Evolutionary conservation across 371 early-diverging fungal genomes (phyloP).

Genomic region (Chytridium lagenaria): DNA sequence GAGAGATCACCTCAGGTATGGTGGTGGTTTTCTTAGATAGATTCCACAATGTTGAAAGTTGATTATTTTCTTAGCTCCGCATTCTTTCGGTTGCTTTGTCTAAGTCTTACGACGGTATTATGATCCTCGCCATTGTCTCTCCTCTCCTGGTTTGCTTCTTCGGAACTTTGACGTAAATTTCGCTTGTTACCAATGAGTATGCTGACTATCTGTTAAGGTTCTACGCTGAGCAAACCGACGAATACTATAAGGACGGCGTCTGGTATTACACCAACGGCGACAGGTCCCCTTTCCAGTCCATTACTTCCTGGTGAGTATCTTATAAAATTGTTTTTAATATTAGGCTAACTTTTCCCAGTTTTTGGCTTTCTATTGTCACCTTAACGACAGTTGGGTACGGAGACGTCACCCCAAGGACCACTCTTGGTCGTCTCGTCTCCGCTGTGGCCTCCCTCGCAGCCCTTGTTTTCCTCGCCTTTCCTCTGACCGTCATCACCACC

Average conservation of each 20-base stretch:
- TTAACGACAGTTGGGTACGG: conserved; percentile 83
- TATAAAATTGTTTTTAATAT: too few species aligned
- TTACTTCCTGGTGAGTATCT: conserved; percentile 1
- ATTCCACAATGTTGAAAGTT: not conserved
- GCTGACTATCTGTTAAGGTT: too few species aligned
- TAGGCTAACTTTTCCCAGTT: conserved; percentile 15
- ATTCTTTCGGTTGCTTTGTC: conserved; percentile 8
- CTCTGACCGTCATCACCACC: conserved; percentile 48
- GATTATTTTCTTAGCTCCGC: not conserved
- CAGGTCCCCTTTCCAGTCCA: conserved; percentile 23
- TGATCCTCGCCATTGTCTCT: not conserved
- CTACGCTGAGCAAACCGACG: conserved; percentile 22
- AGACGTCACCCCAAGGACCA: conserved; percentile 69
- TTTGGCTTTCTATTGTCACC: conserved; percentile 54
- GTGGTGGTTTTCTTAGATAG: not conserved
- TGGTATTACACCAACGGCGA: conserved; percentile 20
- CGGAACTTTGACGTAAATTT: too few species aligned
- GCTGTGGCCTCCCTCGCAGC: conserved; percentile 8
- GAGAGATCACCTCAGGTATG: conserved; percentile 7
- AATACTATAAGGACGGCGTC: conserved; percentile 13
- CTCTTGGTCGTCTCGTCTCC: conserved; percentile 37
- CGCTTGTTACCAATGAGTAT: too few species aligned
- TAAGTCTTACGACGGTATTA: conserved; percentile 12
- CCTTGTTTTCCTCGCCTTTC: conserved; percentile 38
- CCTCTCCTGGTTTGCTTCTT: conserved; percentile 21